Evolutionary conservation across 2,329 filamentous ascomycete species (phyloP).

Genomic region (Domatiomyces globalis): DNA sequence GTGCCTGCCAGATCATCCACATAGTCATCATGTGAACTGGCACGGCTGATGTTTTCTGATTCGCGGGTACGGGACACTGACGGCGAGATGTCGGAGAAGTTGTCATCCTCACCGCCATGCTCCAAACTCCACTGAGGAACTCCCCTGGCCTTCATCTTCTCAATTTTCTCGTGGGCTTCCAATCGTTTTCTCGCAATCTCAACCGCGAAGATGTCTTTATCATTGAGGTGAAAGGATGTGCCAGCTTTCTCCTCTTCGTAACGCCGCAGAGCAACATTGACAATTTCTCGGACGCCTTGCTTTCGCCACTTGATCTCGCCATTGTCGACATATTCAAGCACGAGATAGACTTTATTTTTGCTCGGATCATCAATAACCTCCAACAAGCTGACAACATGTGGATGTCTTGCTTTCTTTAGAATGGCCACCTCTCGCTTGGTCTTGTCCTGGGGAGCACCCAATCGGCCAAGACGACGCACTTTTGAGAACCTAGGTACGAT

Average conservation of each 20-base stretch:
- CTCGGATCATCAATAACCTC: constrained; percentile 97
- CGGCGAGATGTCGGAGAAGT: constrained; percentile 25
- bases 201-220: constrained; percentile 31
- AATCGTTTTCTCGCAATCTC: constrained; percentile 47
- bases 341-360: constrained; percentile 95
- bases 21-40: constrained; percentile 12
- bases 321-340: constrained; percentile 85
- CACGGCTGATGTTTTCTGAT: constrained; percentile 6
- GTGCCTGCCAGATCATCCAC: constrained; percentile 48
- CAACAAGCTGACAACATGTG: constrained; percentile 88
- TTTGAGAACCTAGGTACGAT: constrained; percentile 95
- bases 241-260: constrained; percentile 63
- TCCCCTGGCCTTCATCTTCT: constrained; percentile 28
- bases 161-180: constrained; percentile 44
- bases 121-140: constrained; percentile 69
- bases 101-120: constrained; percentile 50
- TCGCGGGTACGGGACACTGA: constrained; percentile 16
- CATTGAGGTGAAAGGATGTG: constrained; percentile 51
- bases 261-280: constrained; percentile 65
- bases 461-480: constrained; percentile 69
- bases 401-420: constrained; percentile 91
- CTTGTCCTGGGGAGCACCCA: constrained; percentile 53
- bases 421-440: constrained; percentile 95
- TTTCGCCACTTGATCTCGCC: constrained; percentile 92
- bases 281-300: constrained; percentile 71